A percentile compares a stretch with the other conserved stretches of the same genome.
Evolutionary conservation across 2,329 filamentous ascomycete species (phyloP).

Genomic region (Xylaria sp.): DNA sequence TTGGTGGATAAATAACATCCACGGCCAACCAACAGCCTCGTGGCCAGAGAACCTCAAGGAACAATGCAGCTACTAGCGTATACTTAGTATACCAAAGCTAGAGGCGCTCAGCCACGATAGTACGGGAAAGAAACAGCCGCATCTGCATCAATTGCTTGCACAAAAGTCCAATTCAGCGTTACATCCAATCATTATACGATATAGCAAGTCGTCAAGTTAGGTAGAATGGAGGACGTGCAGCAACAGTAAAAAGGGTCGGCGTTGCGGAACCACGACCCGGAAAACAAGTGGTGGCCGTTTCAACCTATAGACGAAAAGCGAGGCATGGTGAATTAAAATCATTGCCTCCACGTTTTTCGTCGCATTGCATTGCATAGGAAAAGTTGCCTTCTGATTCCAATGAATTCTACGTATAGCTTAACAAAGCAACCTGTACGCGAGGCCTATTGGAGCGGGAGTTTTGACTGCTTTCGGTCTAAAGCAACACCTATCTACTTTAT

Average conservation of each 20-base stretch:
- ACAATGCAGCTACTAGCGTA: background rate
- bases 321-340: conserved; percentile 4
- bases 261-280: conserved; percentile 4
- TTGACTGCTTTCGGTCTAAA: conserved; percentile 7
- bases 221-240: background rate
- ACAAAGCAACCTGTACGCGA: conserved; percentile 11
- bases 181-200: background rate
- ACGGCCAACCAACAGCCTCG: conserved; percentile 25
- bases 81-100: background rate
- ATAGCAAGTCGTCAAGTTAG: background rate
- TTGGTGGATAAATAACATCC: conserved; percentile 14
- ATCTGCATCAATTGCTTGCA: conserved; percentile 21
- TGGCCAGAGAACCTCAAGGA: conserved; percentile 12
- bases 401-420: conserved; percentile 26
- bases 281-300: conserved; percentile 28
- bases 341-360: conserved; percentile 34
- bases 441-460: conserved; percentile 17
- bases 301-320: conserved; percentile 21
- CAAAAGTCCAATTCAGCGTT: conserved; percentile 6
- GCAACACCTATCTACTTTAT: background rate
- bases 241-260: background rate
- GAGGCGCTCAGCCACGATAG: conserved; percentile 25
- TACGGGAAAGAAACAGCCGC: conserved; percentile 17
- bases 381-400: conserved; percentile 33
- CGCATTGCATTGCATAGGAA: conserved; percentile 32